Base-by-base conservation (phyloP, 2,329 filamentous ascomycete species). In the Plectosphaerella cucumerina region DNA sequence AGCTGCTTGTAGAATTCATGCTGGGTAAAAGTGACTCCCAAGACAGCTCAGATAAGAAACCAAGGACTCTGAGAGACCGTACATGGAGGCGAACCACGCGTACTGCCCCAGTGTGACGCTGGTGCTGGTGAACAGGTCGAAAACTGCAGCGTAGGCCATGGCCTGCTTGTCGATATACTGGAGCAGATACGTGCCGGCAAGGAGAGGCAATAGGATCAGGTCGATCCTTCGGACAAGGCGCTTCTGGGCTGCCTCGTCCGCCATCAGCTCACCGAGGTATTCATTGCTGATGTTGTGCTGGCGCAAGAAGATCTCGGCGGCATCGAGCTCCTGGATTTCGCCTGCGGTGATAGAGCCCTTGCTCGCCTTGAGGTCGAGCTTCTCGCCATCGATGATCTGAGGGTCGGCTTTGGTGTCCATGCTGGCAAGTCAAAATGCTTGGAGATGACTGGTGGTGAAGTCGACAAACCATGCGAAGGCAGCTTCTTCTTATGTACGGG, bases 81-180 rank as follows among this genome's bases (percentile, higher is more conserved):
- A n/a, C n/a, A 81, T 74, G 20, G 70, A 76, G 2, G 76, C 74
- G n/a, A 80, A 69, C 76, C 78, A 81, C 44, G 70, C 71, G 53
- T 82, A 83, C 48, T 80, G 64, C 1, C 66, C 65, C 14, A 66
- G 60, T 1, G 63, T 70, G 56, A 80, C 78, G 17, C 70, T 64
- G 0, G 77, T 78, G 20, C 71, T 70, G 12, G 65, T 62, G 53
- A 81, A 75, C 0, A 82, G 65, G 45, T 82, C 80, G 53, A 81
- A 82, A 0, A 82, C 76, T 2, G 78, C 77, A 0, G 74, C 71
- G 58, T 81, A 82, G 1, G 71, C 71, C 5, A 81, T 64, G 1
- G 77, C 74, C 53, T 76, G 72, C 62, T 82, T 83, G 62, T 81
- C 78, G 57, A 81, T 76, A 53, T 77, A 81, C 55, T 82, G 78